A percentile compares a stretch with the other conserved stretches of the same genome.
These are phyloP conservation scores for Musa beccarii DNA, from an alignment of 176 grass and related monocot genomes.

Conservation along the genomic window DNA sequence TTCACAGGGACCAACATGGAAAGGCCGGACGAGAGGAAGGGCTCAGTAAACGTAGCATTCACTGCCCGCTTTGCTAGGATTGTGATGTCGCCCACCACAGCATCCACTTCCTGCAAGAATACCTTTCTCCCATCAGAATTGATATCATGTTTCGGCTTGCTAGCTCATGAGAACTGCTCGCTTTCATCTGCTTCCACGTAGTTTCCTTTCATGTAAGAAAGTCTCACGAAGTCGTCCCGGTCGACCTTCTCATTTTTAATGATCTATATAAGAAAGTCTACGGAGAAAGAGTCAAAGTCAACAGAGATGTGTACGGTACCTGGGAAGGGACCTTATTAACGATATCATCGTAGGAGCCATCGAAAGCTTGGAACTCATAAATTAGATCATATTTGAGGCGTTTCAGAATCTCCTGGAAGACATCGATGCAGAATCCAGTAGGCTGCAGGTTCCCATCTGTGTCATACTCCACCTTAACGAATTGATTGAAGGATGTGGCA, in stretches of 20 bases:
- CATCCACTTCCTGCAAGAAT: slow-evolving; percentile 17
- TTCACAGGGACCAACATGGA: slow-evolving; percentile 20
- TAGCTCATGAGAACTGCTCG: neutral
- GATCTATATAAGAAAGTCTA: neutral
- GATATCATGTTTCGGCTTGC: no score
- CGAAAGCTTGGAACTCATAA: slow-evolving; percentile 2
- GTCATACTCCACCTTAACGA: slow-evolving; percentile 19
- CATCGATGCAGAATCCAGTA: slow-evolving; percentile 32
- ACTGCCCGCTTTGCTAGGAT: slow-evolving; percentile 12
- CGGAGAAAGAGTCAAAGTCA: neutral
- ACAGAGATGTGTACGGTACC: slow-evolving; percentile 8
- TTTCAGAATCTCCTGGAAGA: slow-evolving; percentile 19
- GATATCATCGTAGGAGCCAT: slow-evolving; percentile 22
- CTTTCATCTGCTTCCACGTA: no score
- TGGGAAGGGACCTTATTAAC: slow-evolving; percentile 14
- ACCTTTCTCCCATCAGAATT: neutral
- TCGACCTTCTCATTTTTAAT: no score
- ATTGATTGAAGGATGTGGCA: slow-evolving; percentile 7
- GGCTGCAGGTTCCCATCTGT: neutral
- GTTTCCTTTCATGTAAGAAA: no score
- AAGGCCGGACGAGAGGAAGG: slow-evolving; percentile 25
- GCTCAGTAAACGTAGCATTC: slow-evolving; percentile 19
- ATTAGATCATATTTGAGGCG: slow-evolving; percentile 20
- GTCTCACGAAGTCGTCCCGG: no score
- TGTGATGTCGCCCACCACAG: slow-evolving; percentile 31